Percentiles rank a stretch among this genome's conserved stretches.
phyloP scores from a whole-genome alignment of 176 grass and related monocot species.

The Olyra latifolia region DNA sequence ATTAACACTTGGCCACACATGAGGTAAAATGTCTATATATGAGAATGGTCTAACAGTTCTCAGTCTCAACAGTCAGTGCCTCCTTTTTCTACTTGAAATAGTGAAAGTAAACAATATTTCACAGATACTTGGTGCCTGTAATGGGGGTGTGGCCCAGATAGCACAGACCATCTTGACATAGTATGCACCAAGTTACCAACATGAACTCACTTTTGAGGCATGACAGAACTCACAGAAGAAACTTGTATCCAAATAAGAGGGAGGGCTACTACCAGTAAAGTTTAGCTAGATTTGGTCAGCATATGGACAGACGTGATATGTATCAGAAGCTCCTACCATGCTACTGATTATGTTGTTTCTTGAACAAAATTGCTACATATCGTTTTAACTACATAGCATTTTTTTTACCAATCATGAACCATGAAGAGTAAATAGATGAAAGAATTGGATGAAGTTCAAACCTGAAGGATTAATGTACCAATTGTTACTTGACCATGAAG shows the following conservation, averaged over 20 bases:
- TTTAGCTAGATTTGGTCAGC: not conserved
- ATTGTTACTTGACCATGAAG: conserved; percentile 99
- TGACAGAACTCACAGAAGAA: conserved; percentile 14
- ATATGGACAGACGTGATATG: not conserved
- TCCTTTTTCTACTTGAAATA: conserved; percentile 6
- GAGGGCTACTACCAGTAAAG: conserved; percentile 12
- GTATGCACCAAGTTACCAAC: not conserved
- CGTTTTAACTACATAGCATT: not conserved
- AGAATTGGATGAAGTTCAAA: conserved; percentile 36
- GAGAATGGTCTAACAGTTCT: not conserved
- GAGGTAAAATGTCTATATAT: not conserved
- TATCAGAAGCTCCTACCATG: conserved; percentile 5
- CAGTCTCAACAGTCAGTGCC: conserved; percentile 3
- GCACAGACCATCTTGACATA: not conserved
- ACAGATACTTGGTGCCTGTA: not conserved
- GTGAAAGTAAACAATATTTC: not conserved
- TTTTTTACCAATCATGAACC: not conserved
- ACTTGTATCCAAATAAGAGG: not conserved
- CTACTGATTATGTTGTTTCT: conserved; percentile 3
- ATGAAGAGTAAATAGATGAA: not conserved
- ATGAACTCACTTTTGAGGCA: not conserved
- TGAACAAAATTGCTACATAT: not conserved
- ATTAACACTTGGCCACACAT: not conserved
- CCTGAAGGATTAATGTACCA: conserved; percentile 89
- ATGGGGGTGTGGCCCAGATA: not conserved